These are phyloP conservation scores for Chlorokybus atmophyticus DNA, from an alignment of 139 green algal species.

Conservation along the genomic window DNA sequence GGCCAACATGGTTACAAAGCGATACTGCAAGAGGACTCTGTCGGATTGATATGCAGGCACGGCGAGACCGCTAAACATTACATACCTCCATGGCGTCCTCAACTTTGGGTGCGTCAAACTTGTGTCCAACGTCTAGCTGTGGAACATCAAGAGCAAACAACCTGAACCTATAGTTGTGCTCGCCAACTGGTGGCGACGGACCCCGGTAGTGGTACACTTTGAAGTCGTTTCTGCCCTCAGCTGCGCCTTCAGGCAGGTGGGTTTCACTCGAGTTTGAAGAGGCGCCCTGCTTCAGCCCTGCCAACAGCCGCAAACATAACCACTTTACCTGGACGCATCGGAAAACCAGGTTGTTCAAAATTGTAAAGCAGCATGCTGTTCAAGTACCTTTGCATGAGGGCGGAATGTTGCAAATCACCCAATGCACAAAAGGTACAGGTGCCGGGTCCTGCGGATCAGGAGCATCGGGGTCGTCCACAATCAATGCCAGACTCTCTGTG, in stretches of 20 bases:
- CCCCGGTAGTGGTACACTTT: conserved; percentile 16
- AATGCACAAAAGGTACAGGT: conserved; percentile 8
- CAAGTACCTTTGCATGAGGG: neutral
- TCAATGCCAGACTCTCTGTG: conserved; percentile 15
- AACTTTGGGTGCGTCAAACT: conserved; percentile 1
- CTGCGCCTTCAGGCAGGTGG: no score
- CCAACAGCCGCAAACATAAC: no score
- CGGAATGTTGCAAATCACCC: conserved; percentile 1
- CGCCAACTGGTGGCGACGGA: conserved; percentile 2
- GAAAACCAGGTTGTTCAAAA: no score
- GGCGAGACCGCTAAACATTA: no score
- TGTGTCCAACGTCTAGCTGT: conserved; percentile 8
- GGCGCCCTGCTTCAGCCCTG: no score
- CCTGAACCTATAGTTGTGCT: conserved; percentile 12
- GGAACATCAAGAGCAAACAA: conserved; percentile 13
- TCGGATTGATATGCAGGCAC: no score
- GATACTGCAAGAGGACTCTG: no score
- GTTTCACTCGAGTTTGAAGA: no score
- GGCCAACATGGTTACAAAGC: no score
- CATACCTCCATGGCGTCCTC: conserved; percentile 19
- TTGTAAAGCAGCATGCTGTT: no score
- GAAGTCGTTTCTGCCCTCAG: conserved; percentile 14
- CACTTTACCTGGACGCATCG: no score
- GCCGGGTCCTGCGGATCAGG: conserved; percentile 9
- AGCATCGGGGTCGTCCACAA: conserved; percentile 13